Evolutionary conservation across 164 flowering plant genomes (phyloP), one percentile per base, ranked within the genome.

Genomic region (Kalanchoe fedtschenkoi): DNA sequence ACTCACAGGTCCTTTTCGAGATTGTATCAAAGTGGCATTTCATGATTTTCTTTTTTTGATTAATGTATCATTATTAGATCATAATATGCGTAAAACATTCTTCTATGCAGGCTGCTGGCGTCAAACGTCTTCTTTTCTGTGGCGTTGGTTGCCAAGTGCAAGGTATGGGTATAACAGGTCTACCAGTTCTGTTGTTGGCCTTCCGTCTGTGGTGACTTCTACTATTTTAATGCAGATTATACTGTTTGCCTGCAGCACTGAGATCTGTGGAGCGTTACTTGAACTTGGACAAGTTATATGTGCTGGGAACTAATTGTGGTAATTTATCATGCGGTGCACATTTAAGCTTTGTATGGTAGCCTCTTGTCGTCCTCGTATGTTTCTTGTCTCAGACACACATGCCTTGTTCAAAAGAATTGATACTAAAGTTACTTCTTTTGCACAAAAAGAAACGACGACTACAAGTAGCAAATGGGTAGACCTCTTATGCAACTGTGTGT

Each of bases 101-200:
- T 58, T 0, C 29, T 34, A 37, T 33, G 9, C 83, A 92, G 98
- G 96, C 96, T 42, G 88, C 98, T 68, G 93, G 96, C 17, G 96
- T 92, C 9, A 92, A 92, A 66, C 88, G 95, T 68, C 93, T 92
- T 71, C 93, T 92, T 64, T 89, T 92, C 70, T 92, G 98, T 79
- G 98, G 98, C 61, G 98, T 92, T 66, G 98, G 96, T 63, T 92
- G 98, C 79, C 96, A 92, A 80, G 96, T 88, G 66, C 96, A 92
- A 83, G 96, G 98, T 92, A 71, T 64, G 62, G 16, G 58, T 32
- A 62, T 11, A 34, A 5, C 34, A 33, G 24, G 30, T 34, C 41
- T 60, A 55, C 56, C 46, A 41, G 54, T 65, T 24, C 33, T 4
- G 11, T 34, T 66, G 66, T 65, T 16, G 21, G 28, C 26, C 58